phyloP scores from a whole-genome alignment of 2,329 filamentous ascomycete genomes.

The Tolypocladium sp. region DNA sequence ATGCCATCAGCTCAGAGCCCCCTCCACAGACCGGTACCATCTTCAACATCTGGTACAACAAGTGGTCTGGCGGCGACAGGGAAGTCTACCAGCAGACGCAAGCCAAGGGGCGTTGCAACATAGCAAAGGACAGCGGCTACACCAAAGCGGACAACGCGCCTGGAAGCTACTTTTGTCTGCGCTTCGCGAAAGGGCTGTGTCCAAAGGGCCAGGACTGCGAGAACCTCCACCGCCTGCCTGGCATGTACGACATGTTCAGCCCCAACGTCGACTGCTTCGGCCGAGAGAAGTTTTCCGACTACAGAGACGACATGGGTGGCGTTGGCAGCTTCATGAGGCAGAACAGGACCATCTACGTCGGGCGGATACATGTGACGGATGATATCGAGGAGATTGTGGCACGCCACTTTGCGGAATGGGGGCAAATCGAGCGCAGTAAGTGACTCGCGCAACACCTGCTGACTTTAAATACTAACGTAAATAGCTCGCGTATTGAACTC shows the following conservation, averaged over 20 bases:
- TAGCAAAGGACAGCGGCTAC: constrained; percentile 70
- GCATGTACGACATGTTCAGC: constrained; percentile 81
- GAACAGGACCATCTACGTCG: constrained; percentile 89
- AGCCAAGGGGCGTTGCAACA: constrained; percentile 78
- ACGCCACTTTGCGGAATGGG: constrained; percentile 95
- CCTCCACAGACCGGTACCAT: constrained; percentile 89
- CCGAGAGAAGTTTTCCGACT: constrained; percentile 85
- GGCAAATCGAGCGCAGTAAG: constrained; percentile 69
- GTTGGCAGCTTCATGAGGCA: constrained; percentile 90
- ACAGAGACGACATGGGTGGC: constrained; percentile 95
- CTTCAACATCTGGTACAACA: constrained; percentile 92
- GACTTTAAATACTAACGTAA: neutral
- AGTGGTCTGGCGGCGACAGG: constrained; percentile 91
- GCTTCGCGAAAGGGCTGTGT: constrained; percentile 75
- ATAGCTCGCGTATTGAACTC: constrained; percentile 71
- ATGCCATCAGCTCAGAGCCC: constrained; percentile 71
- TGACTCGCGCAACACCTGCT: constrained; percentile 4
- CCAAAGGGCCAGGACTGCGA: constrained; percentile 89
- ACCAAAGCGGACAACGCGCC: constrained; percentile 67
- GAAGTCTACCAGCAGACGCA: constrained; percentile 86
- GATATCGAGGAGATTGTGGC: constrained; percentile 96
- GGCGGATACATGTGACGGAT: constrained; percentile 88
- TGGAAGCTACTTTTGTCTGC: constrained; percentile 86
- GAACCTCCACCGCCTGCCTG: constrained; percentile 83
- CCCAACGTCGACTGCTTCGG: constrained; percentile 88